A percentile compares a stretch with the other conserved stretches of the same genome.
Conservation (phyloP, 441 rosid species). For the Pelargonium cotyledonis region DNA sequence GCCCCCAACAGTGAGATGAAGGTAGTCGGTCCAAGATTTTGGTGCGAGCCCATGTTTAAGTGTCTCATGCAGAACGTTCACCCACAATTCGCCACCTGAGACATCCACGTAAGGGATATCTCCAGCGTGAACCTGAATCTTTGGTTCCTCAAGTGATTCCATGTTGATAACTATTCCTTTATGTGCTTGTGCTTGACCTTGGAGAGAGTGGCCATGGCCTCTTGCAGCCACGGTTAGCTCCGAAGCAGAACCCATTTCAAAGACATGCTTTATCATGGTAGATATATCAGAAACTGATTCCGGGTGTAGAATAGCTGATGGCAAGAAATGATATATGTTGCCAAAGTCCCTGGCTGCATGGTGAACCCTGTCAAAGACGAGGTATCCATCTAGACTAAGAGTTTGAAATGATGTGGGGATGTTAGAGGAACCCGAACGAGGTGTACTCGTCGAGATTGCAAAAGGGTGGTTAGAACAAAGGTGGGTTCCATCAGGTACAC, state of each 20-base stretch:
- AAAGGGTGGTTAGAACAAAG: conserved; percentile 32
- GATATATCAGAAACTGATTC: conserved; percentile 74
- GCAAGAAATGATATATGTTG: conserved; percentile 54
- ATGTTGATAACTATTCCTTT: conserved; percentile 76
- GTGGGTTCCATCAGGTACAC: conserved; percentile 52
- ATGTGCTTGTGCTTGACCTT: conserved; percentile 84
- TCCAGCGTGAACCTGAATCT: conserved; percentile 46
- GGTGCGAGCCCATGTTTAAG: conserved; percentile 81
- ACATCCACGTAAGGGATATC: conserved; percentile 58
- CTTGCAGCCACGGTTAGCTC: conserved; percentile 84
- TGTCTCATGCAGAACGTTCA: conserved; percentile 71
- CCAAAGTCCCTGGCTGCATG: conserved; percentile 86
- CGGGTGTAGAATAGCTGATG: conserved; percentile 75
- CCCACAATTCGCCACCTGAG: conserved; percentile 89
- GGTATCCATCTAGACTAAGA: conserved; percentile 62
- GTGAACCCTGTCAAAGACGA: conserved; percentile 54
- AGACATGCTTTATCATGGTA: conserved; percentile 55
- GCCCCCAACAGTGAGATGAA: conserved; percentile 92
- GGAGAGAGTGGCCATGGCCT: conserved; percentile 93
- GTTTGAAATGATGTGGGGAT: conserved; percentile 51
- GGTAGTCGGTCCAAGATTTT: conserved; percentile 97
- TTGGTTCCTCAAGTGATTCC: conserved; percentile 55
- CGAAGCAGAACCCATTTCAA: conserved; percentile 73
- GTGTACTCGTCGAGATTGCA: neutral
- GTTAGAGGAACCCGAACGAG: conserved; percentile 27